Conservation (phyloP, 257 asterid genomes). For the Solanum microdontum region DNA sequence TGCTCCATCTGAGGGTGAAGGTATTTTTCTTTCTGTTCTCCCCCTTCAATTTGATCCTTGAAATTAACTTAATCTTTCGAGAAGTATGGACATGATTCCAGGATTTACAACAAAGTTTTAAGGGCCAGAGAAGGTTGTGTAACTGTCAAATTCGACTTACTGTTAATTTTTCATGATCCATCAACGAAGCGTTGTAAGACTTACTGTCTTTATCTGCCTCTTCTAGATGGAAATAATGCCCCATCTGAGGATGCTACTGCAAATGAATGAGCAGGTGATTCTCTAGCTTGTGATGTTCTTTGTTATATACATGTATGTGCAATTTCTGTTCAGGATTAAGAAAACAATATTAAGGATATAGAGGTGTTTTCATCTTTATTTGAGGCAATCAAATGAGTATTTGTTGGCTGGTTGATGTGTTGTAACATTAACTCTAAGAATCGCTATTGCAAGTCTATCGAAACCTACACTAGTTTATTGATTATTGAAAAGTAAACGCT, state of each 20-base stretch:
- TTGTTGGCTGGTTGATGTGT: background rate
- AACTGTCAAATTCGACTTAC: background rate
- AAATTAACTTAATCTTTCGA: background rate
- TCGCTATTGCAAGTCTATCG: background rate
- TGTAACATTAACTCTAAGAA: background rate
- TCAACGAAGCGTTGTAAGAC: background rate
- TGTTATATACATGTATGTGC: background rate
- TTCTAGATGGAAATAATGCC: conserved; percentile 42
- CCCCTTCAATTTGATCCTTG: background rate
- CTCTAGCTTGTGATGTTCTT: conserved; percentile 6
- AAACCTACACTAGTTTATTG: background rate
- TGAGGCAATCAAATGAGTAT: background rate
- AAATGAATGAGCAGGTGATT: conserved; percentile 25
- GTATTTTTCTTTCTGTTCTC: conserved; percentile 13
- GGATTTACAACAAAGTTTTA: background rate
- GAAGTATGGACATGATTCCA: background rate
- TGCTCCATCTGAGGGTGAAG: conserved; percentile 88
- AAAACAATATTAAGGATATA: background rate
- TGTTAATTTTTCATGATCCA: background rate
- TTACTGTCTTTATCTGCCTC: background rate
- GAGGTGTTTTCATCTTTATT: background rate
- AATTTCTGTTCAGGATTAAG: background rate
- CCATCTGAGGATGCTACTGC: conserved; percentile 42
- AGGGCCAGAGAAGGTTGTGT: background rate
- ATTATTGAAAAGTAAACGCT: background rate